Conservation (phyloP, 345 rosid species). For the Euclidium syriacum region DNA sequence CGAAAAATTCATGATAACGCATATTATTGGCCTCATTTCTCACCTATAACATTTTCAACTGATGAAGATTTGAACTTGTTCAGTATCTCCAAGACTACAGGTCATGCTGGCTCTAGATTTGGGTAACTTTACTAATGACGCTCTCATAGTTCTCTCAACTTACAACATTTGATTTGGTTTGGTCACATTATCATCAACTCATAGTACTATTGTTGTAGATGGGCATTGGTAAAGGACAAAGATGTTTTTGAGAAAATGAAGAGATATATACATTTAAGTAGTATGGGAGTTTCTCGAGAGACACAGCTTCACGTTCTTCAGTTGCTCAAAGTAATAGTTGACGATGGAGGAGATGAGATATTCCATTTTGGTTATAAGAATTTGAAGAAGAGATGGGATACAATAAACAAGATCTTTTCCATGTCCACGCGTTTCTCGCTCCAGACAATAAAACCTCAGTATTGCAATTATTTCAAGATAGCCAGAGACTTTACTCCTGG, state of each 20-base stretch:
- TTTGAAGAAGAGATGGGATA: slow-evolving; percentile 33
- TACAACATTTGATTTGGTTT: no score
- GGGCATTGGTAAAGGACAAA: slow-evolving; percentile 61
- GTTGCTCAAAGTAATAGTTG: slow-evolving; percentile 43
- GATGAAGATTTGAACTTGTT: slow-evolving; percentile 52
- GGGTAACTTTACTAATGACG: no score
- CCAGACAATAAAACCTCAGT: slow-evolving; percentile 34
- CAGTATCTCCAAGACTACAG: slow-evolving; percentile 72
- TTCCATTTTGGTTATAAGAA: slow-evolving; percentile 46
- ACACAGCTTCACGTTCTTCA: slow-evolving; percentile 49
- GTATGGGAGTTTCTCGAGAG: slow-evolving; percentile 55
- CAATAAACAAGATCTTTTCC: slow-evolving; percentile 5
- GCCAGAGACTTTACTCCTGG: slow-evolving; percentile 20
- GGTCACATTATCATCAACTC: not conserved
- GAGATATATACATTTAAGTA: not conserved
- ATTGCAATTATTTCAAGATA: slow-evolving; percentile 39
- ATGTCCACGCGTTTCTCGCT: slow-evolving; percentile 49
- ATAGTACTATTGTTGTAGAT: slow-evolving; percentile 24
- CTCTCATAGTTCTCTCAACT: no score
- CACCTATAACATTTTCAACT: slow-evolving; percentile 50
- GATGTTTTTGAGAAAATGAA: slow-evolving; percentile 46
- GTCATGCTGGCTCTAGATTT: slow-evolving; percentile 75
- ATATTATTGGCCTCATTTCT: slow-evolving; percentile 73
- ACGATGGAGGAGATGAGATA: slow-evolving; percentile 29
- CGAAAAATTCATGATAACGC: slow-evolving; percentile 55